These are phyloP conservation scores for Mariannaea elegans DNA, from an alignment of 2,329 filamentous ascomycete species.

Conservation along the genomic window DNA sequence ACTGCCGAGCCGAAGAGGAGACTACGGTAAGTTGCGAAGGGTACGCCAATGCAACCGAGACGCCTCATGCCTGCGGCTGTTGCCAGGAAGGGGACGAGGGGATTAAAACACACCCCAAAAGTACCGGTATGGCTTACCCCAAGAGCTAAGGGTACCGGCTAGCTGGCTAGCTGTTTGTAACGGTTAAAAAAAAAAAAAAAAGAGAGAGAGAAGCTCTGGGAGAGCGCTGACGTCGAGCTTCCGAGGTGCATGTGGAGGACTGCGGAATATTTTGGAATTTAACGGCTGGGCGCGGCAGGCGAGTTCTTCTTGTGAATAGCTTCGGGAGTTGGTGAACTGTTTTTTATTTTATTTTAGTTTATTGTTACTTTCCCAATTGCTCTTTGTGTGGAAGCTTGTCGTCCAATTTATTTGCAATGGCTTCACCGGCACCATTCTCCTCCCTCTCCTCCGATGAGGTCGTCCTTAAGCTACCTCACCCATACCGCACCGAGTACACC, in stretches of 20 bases:
- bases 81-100: not conserved
- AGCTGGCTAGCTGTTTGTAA: not conserved
- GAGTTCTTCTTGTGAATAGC: constrained; percentile 31
- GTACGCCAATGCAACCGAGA: not conserved
- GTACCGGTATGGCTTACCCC: too few species aligned
- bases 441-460: constrained; percentile 45
- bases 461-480: constrained; percentile 59
- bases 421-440: constrained; percentile 30
- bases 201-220: not conserved
- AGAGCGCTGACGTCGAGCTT: constrained; percentile 14
- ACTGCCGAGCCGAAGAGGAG: not conserved
- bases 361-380: constrained; percentile 1
- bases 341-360: not conserved
- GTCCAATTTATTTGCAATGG: constrained; percentile 24
- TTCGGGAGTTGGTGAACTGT: constrained; percentile 19
- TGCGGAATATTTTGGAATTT: constrained; percentile 7
- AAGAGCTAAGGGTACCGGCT: too few species aligned
- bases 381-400: not conserved
- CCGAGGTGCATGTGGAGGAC: constrained; percentile 6
- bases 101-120: too few species aligned
- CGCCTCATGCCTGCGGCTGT: not conserved
- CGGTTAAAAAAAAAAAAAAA: not conserved
- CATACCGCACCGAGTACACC: constrained; percentile 57
- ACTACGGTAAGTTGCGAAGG: not conserved
- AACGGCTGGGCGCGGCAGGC: not conserved